Evolutionary conservation across 345 rosid genomes (phyloP), one percentile per base, ranked within the genome.

Genomic region (Citrus glauca): DNA sequence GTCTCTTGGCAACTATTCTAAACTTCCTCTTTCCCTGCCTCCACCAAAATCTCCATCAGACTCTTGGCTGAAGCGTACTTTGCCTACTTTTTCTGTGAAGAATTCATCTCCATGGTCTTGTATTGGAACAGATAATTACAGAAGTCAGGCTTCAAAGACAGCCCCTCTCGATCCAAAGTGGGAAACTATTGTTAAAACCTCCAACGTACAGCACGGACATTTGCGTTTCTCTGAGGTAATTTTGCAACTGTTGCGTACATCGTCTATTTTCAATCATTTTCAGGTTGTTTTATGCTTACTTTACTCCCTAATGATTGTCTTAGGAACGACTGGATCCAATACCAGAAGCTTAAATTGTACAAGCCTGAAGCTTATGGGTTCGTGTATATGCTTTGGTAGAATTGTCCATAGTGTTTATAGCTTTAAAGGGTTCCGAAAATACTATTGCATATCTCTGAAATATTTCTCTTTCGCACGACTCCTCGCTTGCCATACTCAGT

Each of bases 21-120:
- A 78, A 42, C 82, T 83, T 55, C 91, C 85, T 78, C 86, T 87
- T 59, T 89, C 93, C 59, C 93, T 86, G 70, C 92, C 97, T 71
- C 79, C 87, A 56, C 98, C 97, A 73, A 91, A 92, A 74, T 89
- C 96, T 81, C 99, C 99, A 5, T 88, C 98, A 20, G 97, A 95
- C 77, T 93, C 99, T 33, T 95, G 99, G 99, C 79, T 95, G 72
- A 88, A 66, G 80, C 91, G 92, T 55, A 81, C 98, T 1, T 78
- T 95, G 75, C 94, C 94, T 60, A 76, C 87, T 30, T 82, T 90
- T 55, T 82, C 91, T 30, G 72, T 88, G 35, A 90, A 85, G 83
- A 89, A 81, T 60, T 73, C 89, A 50, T 76, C 88, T 65, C 60
- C 88, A 67, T 79, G 78, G 76, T 80, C 88, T 63, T 70, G 85